Conservation (phyloP, 2,329 filamentous ascomycete species). For the Aurifilum marmelostoma region DNA sequence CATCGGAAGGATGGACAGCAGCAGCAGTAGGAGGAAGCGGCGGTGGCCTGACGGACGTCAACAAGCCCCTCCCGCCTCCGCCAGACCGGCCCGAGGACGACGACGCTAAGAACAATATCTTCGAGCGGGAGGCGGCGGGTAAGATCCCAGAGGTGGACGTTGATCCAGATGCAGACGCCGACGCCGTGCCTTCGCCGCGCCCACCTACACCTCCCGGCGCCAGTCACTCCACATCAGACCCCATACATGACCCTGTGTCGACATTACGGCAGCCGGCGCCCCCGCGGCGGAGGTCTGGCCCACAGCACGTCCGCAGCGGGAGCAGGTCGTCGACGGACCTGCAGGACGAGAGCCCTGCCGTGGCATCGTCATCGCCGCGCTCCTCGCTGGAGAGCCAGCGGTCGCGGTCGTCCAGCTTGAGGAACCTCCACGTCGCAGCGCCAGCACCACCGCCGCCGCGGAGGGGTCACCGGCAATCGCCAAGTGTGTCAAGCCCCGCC, state of each 20-base stretch:
- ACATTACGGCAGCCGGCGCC: conserved; percentile 48
- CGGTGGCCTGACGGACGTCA: conserved; percentile 50
- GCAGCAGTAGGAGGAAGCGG: background rate
- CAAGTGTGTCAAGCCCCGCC: conserved; percentile 20
- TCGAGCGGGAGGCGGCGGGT: conserved; percentile 57
- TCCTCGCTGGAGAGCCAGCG: conserved; percentile 55
- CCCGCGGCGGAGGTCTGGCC: conserved; percentile 50
- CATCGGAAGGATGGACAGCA: too few species aligned
- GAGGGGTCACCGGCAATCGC: conserved; percentile 40
- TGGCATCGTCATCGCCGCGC: conserved; percentile 42
- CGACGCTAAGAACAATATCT: conserved; percentile 50
- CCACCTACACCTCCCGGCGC: conserved; percentile 46
- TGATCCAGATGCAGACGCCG: conserved; percentile 33
- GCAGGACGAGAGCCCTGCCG: conserved; percentile 33
- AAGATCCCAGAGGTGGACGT: conserved; percentile 51
- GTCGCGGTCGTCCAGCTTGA: conserved; percentile 51
- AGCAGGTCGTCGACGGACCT: conserved; percentile 38
- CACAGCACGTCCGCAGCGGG: conserved; percentile 51
- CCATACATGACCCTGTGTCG: conserved; percentile 37
- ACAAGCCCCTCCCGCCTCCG: conserved; percentile 62
- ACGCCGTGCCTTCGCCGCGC: conserved; percentile 39
- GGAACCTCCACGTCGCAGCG: conserved; percentile 43
- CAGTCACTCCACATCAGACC: conserved; percentile 38
- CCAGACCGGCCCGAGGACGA: conserved; percentile 51
- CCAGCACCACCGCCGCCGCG: conserved; percentile 61